A percentile compares a stretch with the other conserved stretches of the same genome.
These are phyloP conservation scores for Geotrichum australiense DNA, from an alignment of 1,139 yeast genomes.

Conservation along the genomic window DNA sequence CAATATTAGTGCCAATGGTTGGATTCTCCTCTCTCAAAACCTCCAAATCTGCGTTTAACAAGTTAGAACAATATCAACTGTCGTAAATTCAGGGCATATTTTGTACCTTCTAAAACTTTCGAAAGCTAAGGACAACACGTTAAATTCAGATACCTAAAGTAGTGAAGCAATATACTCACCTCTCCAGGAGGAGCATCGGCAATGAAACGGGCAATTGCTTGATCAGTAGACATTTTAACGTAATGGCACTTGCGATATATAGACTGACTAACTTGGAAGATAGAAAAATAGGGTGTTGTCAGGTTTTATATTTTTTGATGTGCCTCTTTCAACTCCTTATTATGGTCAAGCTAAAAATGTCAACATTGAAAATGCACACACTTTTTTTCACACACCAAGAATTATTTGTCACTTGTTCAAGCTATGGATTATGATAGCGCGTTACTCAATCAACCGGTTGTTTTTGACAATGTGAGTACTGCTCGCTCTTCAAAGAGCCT, in stretches of 20 bases:
- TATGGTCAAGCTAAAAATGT: neutral
- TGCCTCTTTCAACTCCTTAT: neutral
- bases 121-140: conserved; percentile 25
- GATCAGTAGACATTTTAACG: conserved; percentile 22
- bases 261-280: neutral
- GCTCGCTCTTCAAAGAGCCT: neutral
- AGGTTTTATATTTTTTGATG: neutral
- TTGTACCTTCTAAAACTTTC: conserved; percentile 26
- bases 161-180: conserved; percentile 25
- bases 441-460: conserved; percentile 75
- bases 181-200: conserved; percentile 52
- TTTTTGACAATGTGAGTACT: conserved; percentile 57
- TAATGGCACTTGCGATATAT: neutral
- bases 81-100: neutral
- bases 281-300: neutral
- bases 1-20: conserved; percentile 27
- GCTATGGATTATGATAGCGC: conserved; percentile 33
- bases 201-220: conserved; percentile 36
- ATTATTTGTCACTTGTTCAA: neutral
- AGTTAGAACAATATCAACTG: neutral
- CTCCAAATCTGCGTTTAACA: conserved; percentile 29
- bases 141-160: neutral
- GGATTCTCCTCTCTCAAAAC: conserved; percentile 33
- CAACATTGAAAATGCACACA: too few relatives aligned
- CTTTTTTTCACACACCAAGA: too few relatives aligned